These are phyloP conservation scores for Fusarium illudens DNA, from an alignment of 2,329 filamentous ascomycete species.

Conservation along the genomic window DNA sequence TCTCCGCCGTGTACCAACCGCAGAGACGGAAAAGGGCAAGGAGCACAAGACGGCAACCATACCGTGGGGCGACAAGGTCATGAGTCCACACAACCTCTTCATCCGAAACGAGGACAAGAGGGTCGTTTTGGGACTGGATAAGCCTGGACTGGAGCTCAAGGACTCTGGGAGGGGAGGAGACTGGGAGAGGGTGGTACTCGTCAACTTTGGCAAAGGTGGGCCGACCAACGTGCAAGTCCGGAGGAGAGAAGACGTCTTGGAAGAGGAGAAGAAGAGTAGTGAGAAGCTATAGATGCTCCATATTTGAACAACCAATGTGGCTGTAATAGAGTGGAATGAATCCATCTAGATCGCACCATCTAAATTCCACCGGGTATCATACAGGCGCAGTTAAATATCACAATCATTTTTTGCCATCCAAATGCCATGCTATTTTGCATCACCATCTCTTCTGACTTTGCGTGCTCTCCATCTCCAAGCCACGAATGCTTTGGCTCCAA, in stretches of 20 bases:
- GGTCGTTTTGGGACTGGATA: constrained; percentile 64
- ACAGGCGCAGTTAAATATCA: constrained; percentile 24
- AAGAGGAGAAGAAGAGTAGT: constrained; percentile 51
- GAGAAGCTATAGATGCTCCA: not conserved
- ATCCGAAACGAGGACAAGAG: constrained; percentile 56
- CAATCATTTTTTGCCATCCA: not conserved
- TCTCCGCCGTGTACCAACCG: constrained; percentile 55
- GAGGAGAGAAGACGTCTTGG: constrained; percentile 58
- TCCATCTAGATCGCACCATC: constrained; percentile 5
- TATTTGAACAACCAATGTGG: not conserved
- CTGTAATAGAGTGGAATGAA: constrained; percentile 24
- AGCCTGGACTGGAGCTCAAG: constrained; percentile 64
- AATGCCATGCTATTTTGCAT: not conserved
- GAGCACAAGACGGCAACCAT: constrained; percentile 55
- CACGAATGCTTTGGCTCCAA: constrained; percentile 55
- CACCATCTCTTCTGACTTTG: constrained; percentile 38
- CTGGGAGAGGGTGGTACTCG: constrained; percentile 65
- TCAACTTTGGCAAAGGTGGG: constrained; percentile 60
- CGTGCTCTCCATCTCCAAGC: constrained; percentile 47
- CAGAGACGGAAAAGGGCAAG: constrained; percentile 50
- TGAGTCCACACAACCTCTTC: constrained; percentile 62
- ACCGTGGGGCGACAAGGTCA: constrained; percentile 69
- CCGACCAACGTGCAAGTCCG: constrained; percentile 64
- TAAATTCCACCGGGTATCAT: constrained; percentile 39
- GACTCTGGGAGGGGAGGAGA: constrained; percentile 62